phyloP scores from a whole-genome alignment of 2,329 filamentous ascomycete genomes.

The Exophiala oligosperma region DNA sequence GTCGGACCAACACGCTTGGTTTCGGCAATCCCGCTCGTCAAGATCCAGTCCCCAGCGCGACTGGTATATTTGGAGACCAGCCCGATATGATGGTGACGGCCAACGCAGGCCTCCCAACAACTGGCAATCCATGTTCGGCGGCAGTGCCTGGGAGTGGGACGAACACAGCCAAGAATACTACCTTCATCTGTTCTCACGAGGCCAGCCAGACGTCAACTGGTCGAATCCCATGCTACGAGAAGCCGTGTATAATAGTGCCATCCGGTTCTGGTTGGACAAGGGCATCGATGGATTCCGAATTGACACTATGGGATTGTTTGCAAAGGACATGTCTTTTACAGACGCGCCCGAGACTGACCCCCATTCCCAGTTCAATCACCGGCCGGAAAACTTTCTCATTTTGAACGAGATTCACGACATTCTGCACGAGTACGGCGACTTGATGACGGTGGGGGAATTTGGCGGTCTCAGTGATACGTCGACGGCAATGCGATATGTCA shows the following conservation, averaged over 20 bases:
- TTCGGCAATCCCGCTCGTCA: conserved; percentile 58
- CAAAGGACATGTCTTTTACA: conserved; percentile 55
- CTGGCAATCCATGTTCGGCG: conserved; percentile 35
- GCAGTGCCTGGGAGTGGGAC: conserved; percentile 42
- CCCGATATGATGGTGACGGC: conserved; percentile 54
- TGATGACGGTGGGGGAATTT: conserved; percentile 70
- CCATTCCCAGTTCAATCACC: neutral
- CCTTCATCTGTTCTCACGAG: conserved; percentile 66
- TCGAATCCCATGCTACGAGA: conserved; percentile 62
- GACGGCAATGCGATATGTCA: conserved; percentile 61
- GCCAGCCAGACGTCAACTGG: conserved; percentile 78
- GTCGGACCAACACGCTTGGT: conserved; percentile 67
- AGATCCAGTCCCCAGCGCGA: conserved; percentile 51
- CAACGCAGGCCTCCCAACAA: conserved; percentile 60
- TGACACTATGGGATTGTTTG: conserved; percentile 64
- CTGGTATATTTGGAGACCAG: conserved; percentile 65
- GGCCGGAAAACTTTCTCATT: conserved; percentile 31
- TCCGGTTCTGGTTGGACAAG: conserved; percentile 71
- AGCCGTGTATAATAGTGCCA: conserved; percentile 65
- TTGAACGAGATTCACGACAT: conserved; percentile 63
- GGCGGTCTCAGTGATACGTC: conserved; percentile 60
- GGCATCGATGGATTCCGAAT: conserved; percentile 69
- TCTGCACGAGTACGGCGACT: conserved; percentile 57
- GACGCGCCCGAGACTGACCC: conserved; percentile 47
- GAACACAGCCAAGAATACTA: conserved; percentile 63